A percentile compares a stretch with the other conserved stretches of the same genome.
These are phyloP conservation scores for Pseudocercospora vitis DNA, from an alignment of 2,329 filamentous ascomycete genomes.

Conservation along the genomic window DNA sequence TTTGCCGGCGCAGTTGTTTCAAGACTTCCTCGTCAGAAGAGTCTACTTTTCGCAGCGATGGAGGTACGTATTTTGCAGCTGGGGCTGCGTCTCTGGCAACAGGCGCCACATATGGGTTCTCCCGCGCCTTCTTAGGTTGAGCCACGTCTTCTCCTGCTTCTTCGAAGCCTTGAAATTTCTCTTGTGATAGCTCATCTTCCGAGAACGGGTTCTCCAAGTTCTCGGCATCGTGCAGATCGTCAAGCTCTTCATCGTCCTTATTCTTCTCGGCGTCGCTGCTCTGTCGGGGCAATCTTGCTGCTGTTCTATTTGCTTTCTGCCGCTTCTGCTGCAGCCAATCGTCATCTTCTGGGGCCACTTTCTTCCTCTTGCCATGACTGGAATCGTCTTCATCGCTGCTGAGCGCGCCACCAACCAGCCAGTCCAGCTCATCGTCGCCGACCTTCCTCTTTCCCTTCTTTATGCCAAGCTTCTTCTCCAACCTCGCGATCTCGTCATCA, in stretches of 20 bases:
- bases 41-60: constrained; percentile 69
- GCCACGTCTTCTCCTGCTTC: constrained; percentile 36
- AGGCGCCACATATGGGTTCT: constrained; percentile 89
- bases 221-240: constrained; percentile 32
- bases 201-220: constrained; percentile 38
- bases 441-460: constrained; percentile 72
- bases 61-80: constrained; percentile 79
- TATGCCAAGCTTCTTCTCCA: constrained; percentile 86
- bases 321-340: constrained; percentile 62
- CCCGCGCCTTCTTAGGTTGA: constrained; percentile 50
- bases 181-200: constrained; percentile 37
- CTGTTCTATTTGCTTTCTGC: constrained; percentile 48
- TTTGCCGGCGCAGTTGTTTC: constrained; percentile 70
- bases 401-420: constrained; percentile 55
- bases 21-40: constrained; percentile 66
- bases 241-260: constrained; percentile 39
- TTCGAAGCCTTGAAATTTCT: constrained; percentile 34
- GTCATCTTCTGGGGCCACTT: constrained; percentile 54
- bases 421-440: constrained; percentile 78
- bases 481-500: constrained; percentile 80
- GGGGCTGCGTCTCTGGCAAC: constrained; percentile 40
- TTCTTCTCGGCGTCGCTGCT: constrained; percentile 32
- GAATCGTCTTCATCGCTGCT: constrained; percentile 52
- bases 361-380: constrained; percentile 55
- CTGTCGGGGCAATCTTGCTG: too few relatives aligned